Evolutionary conservation across 2,329 filamentous ascomycete species (phyloP).

Genomic region (Aspergillus pseudoviridinutans): DNA sequence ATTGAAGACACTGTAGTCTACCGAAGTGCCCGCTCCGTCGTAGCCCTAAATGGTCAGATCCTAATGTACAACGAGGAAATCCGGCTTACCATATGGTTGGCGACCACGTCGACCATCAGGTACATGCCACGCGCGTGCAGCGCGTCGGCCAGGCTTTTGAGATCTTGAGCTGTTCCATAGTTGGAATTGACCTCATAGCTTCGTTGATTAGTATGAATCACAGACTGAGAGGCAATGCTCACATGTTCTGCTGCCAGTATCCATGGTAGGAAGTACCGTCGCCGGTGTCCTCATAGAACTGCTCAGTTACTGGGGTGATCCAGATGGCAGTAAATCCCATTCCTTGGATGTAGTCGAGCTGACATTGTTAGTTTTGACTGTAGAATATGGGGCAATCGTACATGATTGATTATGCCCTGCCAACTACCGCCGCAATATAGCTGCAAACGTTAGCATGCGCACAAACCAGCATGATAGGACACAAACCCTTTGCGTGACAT

Average conservation of each 20-base stretch:
- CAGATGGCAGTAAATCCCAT: conserved; percentile 47
- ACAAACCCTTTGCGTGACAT: conserved; percentile 4
- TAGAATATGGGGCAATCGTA: not conserved
- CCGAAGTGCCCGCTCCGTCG: conserved; percentile 40
- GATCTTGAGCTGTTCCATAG: conserved; percentile 57
- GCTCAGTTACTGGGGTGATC: conserved; percentile 42
- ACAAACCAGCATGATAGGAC: not conserved
- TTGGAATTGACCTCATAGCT: conserved; percentile 52
- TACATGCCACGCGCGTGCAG: conserved; percentile 56
- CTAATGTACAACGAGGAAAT: not conserved
- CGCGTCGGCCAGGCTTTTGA: conserved; percentile 53
- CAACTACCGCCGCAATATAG: conserved; percentile 47
- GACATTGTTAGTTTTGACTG: not conserved
- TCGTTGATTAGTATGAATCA: no score
- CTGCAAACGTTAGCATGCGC: not conserved
- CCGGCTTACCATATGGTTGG: conserved; percentile 49
- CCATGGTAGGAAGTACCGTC: conserved; percentile 44
- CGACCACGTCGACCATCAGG: conserved; percentile 58
- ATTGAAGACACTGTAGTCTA: conserved; percentile 51
- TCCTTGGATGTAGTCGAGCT: conserved; percentile 47
- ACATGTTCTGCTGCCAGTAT: conserved; percentile 48
- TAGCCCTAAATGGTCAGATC: conserved; percentile 30
- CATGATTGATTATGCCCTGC: conserved; percentile 41
- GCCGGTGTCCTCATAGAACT: conserved; percentile 30
- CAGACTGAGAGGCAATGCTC: not conserved